A percentile compares a stretch with the other conserved stretches of the same genome.
Conservation (phyloP, 208 protist genomes). For the Wallacemonas sp. region DNA sequence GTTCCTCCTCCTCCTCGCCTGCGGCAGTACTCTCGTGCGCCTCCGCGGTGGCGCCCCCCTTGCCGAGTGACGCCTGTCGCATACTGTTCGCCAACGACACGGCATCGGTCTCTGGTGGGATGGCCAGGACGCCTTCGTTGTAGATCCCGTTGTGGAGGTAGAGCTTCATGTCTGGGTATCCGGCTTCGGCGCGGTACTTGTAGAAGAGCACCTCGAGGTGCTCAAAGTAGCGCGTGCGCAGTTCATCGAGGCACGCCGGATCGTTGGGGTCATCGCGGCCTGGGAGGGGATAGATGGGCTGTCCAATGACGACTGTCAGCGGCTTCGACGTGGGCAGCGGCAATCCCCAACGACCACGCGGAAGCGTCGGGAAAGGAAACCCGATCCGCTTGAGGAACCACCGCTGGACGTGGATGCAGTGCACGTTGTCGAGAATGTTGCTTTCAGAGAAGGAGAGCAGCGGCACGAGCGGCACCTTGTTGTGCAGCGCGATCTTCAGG, state of each 20-base stretch:
- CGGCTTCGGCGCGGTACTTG: slow-evolving; percentile 46
- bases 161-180: slow-evolving; percentile 67
- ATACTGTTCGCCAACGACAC: background rate
- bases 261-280: slow-evolving; percentile 36
- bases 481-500: slow-evolving; percentile 49
- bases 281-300: slow-evolving; percentile 42
- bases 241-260: slow-evolving; percentile 37
- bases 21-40: background rate
- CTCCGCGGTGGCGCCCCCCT: no score
- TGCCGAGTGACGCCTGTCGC: no score
- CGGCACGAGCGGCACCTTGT: slow-evolving; percentile 59
- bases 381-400: slow-evolving; percentile 56
- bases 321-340: slow-evolving; percentile 46
- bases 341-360: slow-evolving; percentile 53
- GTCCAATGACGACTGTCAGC: slow-evolving; percentile 61
- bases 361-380: slow-evolving; percentile 66
- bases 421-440: slow-evolving; percentile 69
- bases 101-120: background rate
- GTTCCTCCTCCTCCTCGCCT: background rate
- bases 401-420: slow-evolving; percentile 42
- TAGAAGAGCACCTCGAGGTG: slow-evolving; percentile 63
- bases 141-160: slow-evolving; percentile 52
- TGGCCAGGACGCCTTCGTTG: slow-evolving; percentile 17
- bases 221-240: slow-evolving; percentile 54
- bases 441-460: slow-evolving; percentile 67